Conservation (phyloP, 1,284 basidiomycete genomes). For the Omphalotus olearius region DNA sequence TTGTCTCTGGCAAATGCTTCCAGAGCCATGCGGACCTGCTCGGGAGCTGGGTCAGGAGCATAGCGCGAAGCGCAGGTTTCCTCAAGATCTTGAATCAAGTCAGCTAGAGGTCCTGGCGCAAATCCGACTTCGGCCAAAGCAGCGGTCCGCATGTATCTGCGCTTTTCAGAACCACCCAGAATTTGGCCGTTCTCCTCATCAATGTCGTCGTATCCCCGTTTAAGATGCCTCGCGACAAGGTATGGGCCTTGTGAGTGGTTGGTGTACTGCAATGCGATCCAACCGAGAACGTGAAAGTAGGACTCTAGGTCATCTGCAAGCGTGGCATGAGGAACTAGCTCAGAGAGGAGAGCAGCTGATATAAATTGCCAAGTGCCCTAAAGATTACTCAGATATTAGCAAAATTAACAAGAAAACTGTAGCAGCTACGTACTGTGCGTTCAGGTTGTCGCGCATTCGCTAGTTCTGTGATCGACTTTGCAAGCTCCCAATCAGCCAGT, state of each 20-base stretch:
- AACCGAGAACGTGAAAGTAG: neutral
- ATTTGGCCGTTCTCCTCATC: neutral
- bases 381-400: neutral
- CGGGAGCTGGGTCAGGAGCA: neutral
- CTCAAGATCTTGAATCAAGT: neutral
- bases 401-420: no score
- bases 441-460: neutral
- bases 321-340: no score
- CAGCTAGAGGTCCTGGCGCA: neutral
- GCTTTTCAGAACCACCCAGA: neutral
- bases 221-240: neutral
- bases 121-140: neutral
- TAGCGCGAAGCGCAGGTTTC: neutral
- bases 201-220: neutral
- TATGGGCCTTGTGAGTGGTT: neutral
- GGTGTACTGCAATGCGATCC: neutral
- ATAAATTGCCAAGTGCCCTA: slow-evolving; percentile 10
- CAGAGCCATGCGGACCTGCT: neutral
- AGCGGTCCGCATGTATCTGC: neutral
- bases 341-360: slow-evolving; percentile 1
- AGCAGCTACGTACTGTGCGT: no score
- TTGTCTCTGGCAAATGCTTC: neutral
- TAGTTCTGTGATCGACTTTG: neutral
- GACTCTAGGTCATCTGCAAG: neutral
- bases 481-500: slow-evolving; percentile 8